Conservation (phyloP, 352 stramenopile species). For the Phytophthora multivora region DNA sequence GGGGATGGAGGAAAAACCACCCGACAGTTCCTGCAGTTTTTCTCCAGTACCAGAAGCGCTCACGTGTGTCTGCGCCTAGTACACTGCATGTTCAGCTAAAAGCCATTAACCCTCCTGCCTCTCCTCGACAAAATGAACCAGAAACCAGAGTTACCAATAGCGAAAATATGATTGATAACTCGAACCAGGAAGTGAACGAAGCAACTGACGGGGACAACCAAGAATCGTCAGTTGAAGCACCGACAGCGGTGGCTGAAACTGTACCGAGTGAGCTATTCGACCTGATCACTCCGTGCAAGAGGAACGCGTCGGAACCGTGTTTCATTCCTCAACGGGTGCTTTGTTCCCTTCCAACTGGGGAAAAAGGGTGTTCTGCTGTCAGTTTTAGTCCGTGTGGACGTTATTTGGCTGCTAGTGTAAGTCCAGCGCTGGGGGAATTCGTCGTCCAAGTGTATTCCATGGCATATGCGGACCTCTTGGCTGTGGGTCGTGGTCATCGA, state of each 20-base stretch:
- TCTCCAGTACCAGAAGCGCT: constrained; percentile 67
- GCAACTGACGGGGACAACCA: constrained; percentile 18
- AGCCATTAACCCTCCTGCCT: constrained; percentile 13
- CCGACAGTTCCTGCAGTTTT: constrained; percentile 53
- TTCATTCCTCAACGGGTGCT: constrained; percentile 64
- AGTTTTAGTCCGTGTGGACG: constrained; percentile 64
- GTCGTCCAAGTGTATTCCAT: constrained; percentile 56
- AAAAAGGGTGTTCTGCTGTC: constrained; percentile 62
- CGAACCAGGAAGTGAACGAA: constrained; percentile 1
- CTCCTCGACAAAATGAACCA: constrained; percentile 7
- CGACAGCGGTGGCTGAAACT: background rate
- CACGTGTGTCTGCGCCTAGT: constrained; percentile 26
- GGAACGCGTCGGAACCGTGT: constrained; percentile 45
- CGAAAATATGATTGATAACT: background rate
- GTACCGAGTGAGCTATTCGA: constrained; percentile 19
- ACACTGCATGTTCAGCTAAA: constrained; percentile 48
- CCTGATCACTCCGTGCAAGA: constrained; percentile 34
- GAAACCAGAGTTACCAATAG: background rate
- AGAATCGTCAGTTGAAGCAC: constrained; percentile 9
- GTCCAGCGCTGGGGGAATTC: constrained; percentile 38
- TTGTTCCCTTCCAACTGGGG: constrained; percentile 54
- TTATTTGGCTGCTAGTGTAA: constrained; percentile 55
- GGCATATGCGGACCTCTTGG: constrained; percentile 40
- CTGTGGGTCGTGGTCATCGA: constrained; percentile 50
- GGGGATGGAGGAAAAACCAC: constrained; percentile 42